phyloP scores from a whole-genome alignment of 257 asterid genomes.

The Salvia splendens region DNA sequence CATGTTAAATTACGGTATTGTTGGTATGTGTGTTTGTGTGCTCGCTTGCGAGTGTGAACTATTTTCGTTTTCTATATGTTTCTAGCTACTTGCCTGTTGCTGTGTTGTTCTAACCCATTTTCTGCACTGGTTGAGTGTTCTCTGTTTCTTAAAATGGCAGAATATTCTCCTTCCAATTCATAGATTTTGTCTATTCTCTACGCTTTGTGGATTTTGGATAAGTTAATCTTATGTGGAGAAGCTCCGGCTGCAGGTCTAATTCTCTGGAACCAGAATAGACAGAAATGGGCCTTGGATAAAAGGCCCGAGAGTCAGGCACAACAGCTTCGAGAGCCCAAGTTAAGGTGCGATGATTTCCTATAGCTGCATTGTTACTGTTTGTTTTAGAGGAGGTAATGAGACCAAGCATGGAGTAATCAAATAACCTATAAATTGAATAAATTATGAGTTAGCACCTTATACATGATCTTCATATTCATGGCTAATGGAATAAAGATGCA shows the following conservation, averaged over 20 bases:
- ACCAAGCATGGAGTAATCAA: not conserved
- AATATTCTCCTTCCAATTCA: not conserved
- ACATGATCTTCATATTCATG: constrained; percentile 1
- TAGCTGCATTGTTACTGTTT: not conserved
- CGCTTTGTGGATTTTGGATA: constrained; percentile 21
- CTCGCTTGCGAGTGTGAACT: not conserved
- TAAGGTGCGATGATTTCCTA: constrained; percentile 50
- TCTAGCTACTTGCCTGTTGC: not conserved
- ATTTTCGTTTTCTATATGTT: not conserved
- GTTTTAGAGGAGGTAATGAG: not conserved
- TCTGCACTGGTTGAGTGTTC: not conserved
- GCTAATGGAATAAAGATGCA: not conserved
- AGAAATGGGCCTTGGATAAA: constrained; percentile 68
- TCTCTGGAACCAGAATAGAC: constrained; percentile 75
- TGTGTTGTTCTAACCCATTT: not conserved
- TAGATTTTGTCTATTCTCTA: not conserved
- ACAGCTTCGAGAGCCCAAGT: constrained; percentile 57
- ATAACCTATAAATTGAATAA: not conserved
- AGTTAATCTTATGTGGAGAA: constrained; percentile 25
- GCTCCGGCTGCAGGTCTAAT: constrained; percentile 54
- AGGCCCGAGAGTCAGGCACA: constrained; percentile 38
- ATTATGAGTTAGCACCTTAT: not conserved
- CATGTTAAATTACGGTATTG: not conserved
- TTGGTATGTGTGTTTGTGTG: not conserved
- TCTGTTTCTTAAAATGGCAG: not conserved